A percentile compares a stretch with the other conserved stretches of the same genome.
Conservation (phyloP, 306 rosid genomes). For the Cyclanthera cordifolia region DNA sequence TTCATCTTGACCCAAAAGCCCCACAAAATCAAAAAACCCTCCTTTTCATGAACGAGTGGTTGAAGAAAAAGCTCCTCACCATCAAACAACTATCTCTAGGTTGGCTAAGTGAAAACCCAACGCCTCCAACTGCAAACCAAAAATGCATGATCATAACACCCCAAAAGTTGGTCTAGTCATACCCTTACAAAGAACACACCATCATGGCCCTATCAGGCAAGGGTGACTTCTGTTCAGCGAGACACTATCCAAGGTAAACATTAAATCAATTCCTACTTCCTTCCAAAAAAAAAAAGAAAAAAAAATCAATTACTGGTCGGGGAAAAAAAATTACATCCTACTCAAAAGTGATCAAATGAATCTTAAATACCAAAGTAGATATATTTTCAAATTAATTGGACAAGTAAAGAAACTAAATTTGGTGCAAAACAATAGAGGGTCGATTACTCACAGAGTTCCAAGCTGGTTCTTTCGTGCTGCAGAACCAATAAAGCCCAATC, state of each 20-base stretch:
- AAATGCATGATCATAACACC: background rate
- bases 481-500: conserved; percentile 25
- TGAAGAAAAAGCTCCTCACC: background rate
- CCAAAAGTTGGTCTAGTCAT: background rate
- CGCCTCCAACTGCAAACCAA: background rate
- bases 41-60: too few species aligned
- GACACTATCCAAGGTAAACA: too few species aligned
- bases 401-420: background rate
- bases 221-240: too few species aligned
- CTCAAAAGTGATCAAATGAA: background rate
- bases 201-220: too few species aligned
- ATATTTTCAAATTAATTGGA: background rate
- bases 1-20: background rate
- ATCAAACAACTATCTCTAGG: background rate
- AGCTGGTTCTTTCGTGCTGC: conserved; percentile 77
- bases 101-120: background rate
- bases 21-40: background rate
- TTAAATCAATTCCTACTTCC: too few species aligned
- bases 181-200: too few species aligned
- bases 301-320: too few species aligned
- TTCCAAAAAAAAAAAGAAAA: too few species aligned
- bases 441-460: conserved; percentile 86
- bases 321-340: too few species aligned
- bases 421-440: background rate
- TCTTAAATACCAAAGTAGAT: conserved; percentile 3